Evolutionary conservation across 2,329 filamentous ascomycete species (phyloP), one percentile per base, ranked within the genome.

Genomic region (Rhinocladiella similis): DNA sequence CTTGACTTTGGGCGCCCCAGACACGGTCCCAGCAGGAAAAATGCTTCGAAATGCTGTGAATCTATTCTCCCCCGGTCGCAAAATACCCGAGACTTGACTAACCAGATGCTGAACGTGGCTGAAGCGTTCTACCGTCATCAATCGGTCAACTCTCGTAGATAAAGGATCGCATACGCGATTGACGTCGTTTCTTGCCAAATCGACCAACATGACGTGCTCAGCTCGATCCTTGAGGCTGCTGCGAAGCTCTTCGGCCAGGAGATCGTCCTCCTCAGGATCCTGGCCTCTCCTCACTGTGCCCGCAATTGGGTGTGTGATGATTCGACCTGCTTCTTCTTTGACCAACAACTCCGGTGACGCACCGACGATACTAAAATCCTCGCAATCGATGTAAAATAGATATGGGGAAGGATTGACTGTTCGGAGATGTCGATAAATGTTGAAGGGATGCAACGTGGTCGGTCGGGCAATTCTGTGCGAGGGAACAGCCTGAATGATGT

Each of bases 361-460:
- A 57, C 94, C 94, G 12, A 99, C 88, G 64, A 99, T 92, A 71
- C 97, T 90, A 75, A 99, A 97, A 68, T 90, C 88, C 58, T 83
- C 82, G 75, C 93, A 97, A 72, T 94, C 86, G 60, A 99, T 84
- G 75, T 92, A 99, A 80, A 99, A 99, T 35, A 99, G 85, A 74
- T 99, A 99, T 0, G 94, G 94, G 7, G 91, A 96, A 0, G 94
- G 94, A 71, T 99, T 99, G 68, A 97, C 90, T n/a, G 91, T 96
- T 61, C 94, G 90, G 36, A 99, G 82, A 71, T 96, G 91, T 53
- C 93, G 86, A 80, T 97, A 99, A 67, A 99, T 90, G 78, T 97
- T 99, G 81, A 97, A 99, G 0, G 94, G 93, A 73, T 99, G 94
- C 42, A 99, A 80, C 54, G 84, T 86, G 2, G 94, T 99, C 13